Evolutionary conservation across 257 asterid genomes (phyloP).

Genomic region (Scutellaria baicalensis): DNA sequence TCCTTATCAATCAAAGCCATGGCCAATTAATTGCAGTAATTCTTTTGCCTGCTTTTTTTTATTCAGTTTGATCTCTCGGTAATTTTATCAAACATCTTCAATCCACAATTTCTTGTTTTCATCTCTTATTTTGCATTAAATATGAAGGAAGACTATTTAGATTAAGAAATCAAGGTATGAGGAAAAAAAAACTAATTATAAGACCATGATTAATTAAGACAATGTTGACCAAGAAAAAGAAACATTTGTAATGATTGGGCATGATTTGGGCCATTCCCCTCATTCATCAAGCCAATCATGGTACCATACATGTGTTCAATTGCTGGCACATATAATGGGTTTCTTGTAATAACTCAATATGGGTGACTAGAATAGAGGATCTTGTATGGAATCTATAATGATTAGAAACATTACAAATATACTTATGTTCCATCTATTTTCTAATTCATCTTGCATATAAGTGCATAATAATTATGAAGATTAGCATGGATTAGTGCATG

Average conservation of each 20-base stretch:
- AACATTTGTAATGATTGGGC: slow-evolving; percentile 21
- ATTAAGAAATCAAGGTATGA: neutral
- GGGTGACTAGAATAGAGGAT: slow-evolving; percentile 20
- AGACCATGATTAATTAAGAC: neutral
- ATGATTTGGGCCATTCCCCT: slow-evolving; percentile 17
- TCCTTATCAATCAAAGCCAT: slow-evolving; percentile 14
- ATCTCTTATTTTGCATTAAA: too few species aligned
- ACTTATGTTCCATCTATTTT: too few species aligned
- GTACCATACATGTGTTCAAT: slow-evolving; percentile 15
- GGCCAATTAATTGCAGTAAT: slow-evolving; percentile 11
- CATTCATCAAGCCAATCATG: slow-evolving; percentile 18
- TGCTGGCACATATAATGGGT: slow-evolving; percentile 16
- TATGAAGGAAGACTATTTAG: neutral
- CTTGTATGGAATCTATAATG: neutral
- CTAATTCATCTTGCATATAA: too few species aligned
- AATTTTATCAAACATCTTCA: neutral
- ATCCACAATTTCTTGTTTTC: neutral
- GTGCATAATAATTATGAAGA: too few species aligned
- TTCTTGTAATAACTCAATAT: slow-evolving; percentile 16
- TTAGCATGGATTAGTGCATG: too few species aligned
- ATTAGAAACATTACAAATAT: too few species aligned
- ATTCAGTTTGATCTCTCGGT: neutral
- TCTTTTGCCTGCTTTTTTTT: slow-evolving; percentile 21
- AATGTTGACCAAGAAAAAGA: neutral
- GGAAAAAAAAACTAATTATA: neutral